Evolutionary conservation across 257 asterid genomes (phyloP).

Genomic region (Solanum piurae): DNA sequence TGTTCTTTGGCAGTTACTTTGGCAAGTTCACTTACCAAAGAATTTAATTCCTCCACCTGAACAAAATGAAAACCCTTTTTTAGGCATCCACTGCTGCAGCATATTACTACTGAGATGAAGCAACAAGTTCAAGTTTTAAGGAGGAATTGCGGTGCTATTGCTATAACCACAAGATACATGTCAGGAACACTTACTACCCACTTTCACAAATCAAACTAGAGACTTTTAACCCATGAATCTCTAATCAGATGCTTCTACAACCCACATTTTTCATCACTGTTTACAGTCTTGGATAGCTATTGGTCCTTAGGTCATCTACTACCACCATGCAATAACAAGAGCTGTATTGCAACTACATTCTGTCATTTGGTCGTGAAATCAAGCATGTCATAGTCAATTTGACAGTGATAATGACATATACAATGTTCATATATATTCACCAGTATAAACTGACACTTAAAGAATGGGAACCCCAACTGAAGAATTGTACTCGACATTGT

Average conservation of each 20-base stretch:
- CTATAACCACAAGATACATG: not conserved
- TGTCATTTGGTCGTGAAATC: not conserved
- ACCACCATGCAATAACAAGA: not conserved
- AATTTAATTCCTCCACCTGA: constrained; percentile 66
- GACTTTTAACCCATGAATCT: not conserved
- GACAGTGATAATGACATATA: not conserved
- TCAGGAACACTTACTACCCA: not conserved
- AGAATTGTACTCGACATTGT: not conserved
- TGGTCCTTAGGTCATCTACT: not conserved
- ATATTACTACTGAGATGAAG: not conserved
- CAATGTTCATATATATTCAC: not conserved
- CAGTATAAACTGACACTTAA: not conserved
- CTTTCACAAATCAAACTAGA: not conserved
- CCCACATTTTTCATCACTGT: not conserved
- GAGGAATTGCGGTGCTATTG: not conserved
- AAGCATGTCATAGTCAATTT: not conserved
- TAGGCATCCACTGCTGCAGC: not conserved
- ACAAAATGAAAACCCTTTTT: not conserved
- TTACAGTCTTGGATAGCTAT: not conserved
- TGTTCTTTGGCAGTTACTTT: constrained; percentile 58
- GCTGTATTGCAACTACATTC: not conserved
- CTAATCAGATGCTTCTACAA: not conserved
- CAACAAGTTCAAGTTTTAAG: not conserved
- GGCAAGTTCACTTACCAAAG: constrained; percentile 56
- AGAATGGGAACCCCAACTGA: not conserved